Evolutionary conservation across 148 eudicot genomes (phyloP), one percentile per base, ranked within the genome.

Genomic region (Nepenthes mirabilis): DNA sequence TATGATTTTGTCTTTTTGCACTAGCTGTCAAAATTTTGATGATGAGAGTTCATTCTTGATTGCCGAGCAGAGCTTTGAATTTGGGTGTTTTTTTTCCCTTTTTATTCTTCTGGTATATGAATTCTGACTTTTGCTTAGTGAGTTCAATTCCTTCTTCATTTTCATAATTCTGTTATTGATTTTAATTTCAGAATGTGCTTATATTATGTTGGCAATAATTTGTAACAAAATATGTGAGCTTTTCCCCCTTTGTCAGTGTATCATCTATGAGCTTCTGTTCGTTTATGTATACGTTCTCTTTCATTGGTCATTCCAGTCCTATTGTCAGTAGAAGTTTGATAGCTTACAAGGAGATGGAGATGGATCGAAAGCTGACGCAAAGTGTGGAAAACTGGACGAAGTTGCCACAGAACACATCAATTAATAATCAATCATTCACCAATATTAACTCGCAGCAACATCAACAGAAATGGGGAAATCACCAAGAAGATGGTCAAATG

Each of bases 361-460:
- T 84, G 91, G 83, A 87, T 63, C 70, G 68, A 36, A 76, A 80
- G 55, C 80, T 79, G 56, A 74, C 73, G 64, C 64, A 54, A 59
- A 54, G 60, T 65, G 71, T 79, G 37, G 81, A 75, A 49, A 58
- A 70, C 43, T 80, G 85, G 88, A 45, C 58, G 47, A 74, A 76
- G 47, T 50, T 74, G 40, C 69, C 63, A 6, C 74, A 67, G 45
- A 77, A 74, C 55, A 61, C 69, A 9, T 62, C 70, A 33, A 56
- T 73, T 43, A 76, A 63, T 64, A 62, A 70, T 61, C 91, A 73
- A 62, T 52, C 78, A 49, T 74, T 70, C 68, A 54, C 47, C 62
- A 63, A 33, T 40, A 74, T 80, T 52, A 63, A 43, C 66, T 62
- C 69, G 47, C 79, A 73, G 75, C 82, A 79, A 60, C 66, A 65